A percentile compares a stretch with the other conserved stretches of the same genome.
Conservation (phyloP, 2,329 filamentous ascomycete species). For the Monosporascus sp. region DNA sequence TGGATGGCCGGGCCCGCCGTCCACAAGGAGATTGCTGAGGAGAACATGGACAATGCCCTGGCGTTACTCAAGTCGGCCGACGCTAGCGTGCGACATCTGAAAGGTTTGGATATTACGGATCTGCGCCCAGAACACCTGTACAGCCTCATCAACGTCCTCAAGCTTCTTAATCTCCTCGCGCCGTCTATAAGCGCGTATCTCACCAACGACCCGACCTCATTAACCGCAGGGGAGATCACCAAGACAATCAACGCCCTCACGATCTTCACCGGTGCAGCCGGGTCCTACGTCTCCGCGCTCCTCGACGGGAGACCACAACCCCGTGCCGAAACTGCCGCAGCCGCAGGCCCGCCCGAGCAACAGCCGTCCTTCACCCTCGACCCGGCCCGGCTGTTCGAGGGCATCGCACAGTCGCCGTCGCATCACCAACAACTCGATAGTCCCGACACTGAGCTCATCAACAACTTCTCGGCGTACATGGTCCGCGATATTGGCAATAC, state of each 20-base stretch:
- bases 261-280: conserved; percentile 19
- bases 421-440: background rate
- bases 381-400: conserved; percentile 17
- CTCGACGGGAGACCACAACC: conserved; percentile 1
- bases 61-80: conserved; percentile 28
- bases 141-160: conserved; percentile 16
- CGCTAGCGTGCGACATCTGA: conserved; percentile 21
- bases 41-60: conserved; percentile 28
- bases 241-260: conserved; percentile 15
- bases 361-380: conserved; percentile 7
- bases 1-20: conserved; percentile 30
- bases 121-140: conserved; percentile 21
- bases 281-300: conserved; percentile 14
- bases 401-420: conserved; percentile 1
- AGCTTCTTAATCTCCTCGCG: conserved; percentile 23
- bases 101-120: conserved; percentile 8
- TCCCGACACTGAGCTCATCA: conserved; percentile 26
- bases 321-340: too few relatives aligned
- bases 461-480: conserved; percentile 38
- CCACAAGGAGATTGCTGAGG: conserved; percentile 32
- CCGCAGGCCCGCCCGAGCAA: background rate
- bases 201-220: conserved; percentile 18
- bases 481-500: conserved; percentile 39
- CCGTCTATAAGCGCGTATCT: conserved; percentile 23
- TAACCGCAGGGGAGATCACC: conserved; percentile 9